phyloP scores from a whole-genome alignment of 2,329 filamentous ascomycete species.

The Coniochaeta prunicola region DNA sequence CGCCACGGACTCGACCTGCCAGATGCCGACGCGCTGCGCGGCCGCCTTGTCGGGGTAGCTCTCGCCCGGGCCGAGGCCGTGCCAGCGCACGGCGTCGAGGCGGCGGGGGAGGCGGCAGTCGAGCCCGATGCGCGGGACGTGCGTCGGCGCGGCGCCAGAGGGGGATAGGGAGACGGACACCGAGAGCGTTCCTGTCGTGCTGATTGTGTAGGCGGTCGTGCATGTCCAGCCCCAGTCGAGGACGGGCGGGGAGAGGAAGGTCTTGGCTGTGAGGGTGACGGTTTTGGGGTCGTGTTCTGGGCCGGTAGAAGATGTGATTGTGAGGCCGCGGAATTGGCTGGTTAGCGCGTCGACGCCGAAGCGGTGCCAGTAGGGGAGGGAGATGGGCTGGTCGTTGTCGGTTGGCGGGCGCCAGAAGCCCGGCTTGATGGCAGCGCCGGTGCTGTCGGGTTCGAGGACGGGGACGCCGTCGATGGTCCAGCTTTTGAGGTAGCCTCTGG shows the following conservation, averaged over 20 bases:
- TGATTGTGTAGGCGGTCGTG: constrained; percentile 44
- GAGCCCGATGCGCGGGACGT: constrained; percentile 56
- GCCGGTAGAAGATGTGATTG: constrained; percentile 11
- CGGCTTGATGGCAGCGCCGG: constrained; percentile 30
- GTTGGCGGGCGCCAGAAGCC: constrained; percentile 58
- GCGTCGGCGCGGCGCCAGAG: constrained; percentile 41
- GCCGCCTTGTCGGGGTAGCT: constrained; percentile 56
- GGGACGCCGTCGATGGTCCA: constrained; percentile 29
- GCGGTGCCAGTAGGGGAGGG: constrained; percentile 50
- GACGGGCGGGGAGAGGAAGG: constrained; percentile 49
- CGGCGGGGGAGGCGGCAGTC: constrained; percentile 41
- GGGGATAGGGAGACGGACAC: constrained; percentile 37
- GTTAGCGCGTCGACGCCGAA: constrained; percentile 40
- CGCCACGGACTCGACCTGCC: constrained; percentile 29
- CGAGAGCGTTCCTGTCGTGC: constrained; percentile 31
- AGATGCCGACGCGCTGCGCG: constrained; percentile 45
- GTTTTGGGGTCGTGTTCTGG: constrained; percentile 8
- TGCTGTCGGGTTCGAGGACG: constrained; percentile 23
- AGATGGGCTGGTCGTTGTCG: constrained; percentile 53
- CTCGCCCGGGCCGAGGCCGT: constrained; percentile 57
- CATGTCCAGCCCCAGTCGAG: constrained; percentile 51
- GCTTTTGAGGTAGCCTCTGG: constrained; percentile 31
- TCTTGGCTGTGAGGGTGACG: constrained; percentile 32
- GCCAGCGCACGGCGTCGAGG: constrained; percentile 47
- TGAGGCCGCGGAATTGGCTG: constrained; percentile 36